Base-by-base conservation (phyloP, 345 rosid species). In the Gossypium stocksii region DNA sequence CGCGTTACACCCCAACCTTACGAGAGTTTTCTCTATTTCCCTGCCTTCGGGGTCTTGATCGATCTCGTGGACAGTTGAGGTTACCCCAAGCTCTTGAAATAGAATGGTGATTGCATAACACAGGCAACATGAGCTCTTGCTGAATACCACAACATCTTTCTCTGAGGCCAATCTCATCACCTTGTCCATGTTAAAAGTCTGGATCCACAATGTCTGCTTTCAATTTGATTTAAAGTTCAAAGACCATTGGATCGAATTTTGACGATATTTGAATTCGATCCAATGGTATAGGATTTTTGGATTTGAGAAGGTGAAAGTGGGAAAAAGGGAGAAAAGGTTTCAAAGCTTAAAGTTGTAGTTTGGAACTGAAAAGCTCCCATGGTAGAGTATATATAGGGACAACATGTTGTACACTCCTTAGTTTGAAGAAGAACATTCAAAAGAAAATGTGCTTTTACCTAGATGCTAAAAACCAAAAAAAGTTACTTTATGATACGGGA, bases 61-160 rank as follows among this genome's bases (percentile, higher is more conserved):
- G 38, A 91, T 85, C 82, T 91, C 94, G 61, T 87, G 80, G 69
- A 89, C 80, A 25, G 76, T 29, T 5, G 97, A 93, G 64, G 68
- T 81, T 52, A 91, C 90, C 77, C 91, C 86, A 66, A 91, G 91
- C 77, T 88, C 94, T 48, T 83, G 90, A 81, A 91, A 89, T 57
- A 91, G 76, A 73, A 87, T 86, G 75, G 77, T 85, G 77, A 91
- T 91, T 3, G 97, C 89, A 78, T 89, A 88, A 77, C 92, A 83
- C 59, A 91, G 78, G 83, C 97, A 91, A 46, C 94, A 91, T 8
- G 97, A 88, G 87, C 90, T 84, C 86, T 89, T 89, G 75, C 88
- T 88, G 90, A 91, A 89, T 80, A 91, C 86, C 78, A 89, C 90
- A 13, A 89, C 88, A 66, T 92, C 93, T 66, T 84, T 90, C 80